Evolutionary conservation across 225 moss, liverwort and hornwort genomes (phyloP).

Genomic region (Sphagnum tenellum): DNA sequence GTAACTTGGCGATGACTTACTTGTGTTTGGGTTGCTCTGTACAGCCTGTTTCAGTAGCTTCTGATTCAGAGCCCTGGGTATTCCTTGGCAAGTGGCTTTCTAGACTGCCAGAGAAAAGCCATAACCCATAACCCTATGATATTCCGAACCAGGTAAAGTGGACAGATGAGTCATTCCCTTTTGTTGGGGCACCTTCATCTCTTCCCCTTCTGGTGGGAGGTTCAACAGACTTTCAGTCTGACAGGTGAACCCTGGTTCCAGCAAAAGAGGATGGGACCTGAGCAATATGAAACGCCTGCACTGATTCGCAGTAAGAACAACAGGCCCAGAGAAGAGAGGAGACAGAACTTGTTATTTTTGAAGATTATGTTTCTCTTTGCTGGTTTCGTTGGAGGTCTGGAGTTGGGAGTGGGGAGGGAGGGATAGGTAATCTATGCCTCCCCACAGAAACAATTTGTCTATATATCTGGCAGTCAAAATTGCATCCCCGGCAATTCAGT

Average conservation of each 20-base stretch:
- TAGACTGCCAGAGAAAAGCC: slow-evolving; percentile 8
- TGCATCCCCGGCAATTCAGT: slow-evolving; percentile 12
- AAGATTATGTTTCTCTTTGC: slow-evolving; percentile 13
- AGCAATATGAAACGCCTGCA: not conserved
- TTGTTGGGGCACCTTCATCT: slow-evolving; percentile 16
- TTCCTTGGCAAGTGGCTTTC: slow-evolving; percentile 11
- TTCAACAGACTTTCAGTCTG: slow-evolving; percentile 11
- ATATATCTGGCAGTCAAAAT: slow-evolving; percentile 42
- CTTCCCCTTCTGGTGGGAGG: slow-evolving; percentile 10
- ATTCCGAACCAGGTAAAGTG: slow-evolving; percentile 4
- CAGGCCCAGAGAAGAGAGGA: slow-evolving; percentile 16
- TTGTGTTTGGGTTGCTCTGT: slow-evolving; percentile 41
- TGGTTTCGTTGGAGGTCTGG: not conserved
- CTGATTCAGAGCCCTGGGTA: slow-evolving; percentile 18
- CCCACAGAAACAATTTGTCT: slow-evolving; percentile 50
- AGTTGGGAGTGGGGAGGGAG: slow-evolving; percentile 5
- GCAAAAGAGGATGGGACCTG: not conserved
- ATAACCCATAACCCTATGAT: slow-evolving; percentile 1
- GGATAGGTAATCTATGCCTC: slow-evolving; percentile 19
- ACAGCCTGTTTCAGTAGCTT: slow-evolving; percentile 44
- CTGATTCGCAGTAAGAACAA: slow-evolving; percentile 3
- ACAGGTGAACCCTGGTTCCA: slow-evolving; percentile 4
- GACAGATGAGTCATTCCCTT: slow-evolving; percentile 4
- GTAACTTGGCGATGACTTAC: slow-evolving; percentile 65
- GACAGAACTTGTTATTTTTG: not conserved